Conservation (phyloP, 257 asterid species). For the Hygrophila difformis region DNA sequence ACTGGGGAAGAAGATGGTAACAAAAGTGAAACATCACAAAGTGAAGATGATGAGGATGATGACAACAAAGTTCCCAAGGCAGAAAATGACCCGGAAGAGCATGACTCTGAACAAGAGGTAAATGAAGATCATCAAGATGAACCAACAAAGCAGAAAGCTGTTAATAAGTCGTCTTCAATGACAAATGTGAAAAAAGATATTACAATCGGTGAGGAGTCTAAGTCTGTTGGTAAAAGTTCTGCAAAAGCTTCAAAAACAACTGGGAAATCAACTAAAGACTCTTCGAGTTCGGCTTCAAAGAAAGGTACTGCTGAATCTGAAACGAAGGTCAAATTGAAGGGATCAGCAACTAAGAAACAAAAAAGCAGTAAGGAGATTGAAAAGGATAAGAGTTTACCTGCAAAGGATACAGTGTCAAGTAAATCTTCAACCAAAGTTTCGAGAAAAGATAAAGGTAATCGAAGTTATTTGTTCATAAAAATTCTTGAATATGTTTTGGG, state of each 20-base stretch:
- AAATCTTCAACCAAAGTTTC: slow-evolving; percentile 35
- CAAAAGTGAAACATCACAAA: slow-evolving; percentile 34
- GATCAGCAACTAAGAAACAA: slow-evolving; percentile 35
- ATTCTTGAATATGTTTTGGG: too few species aligned
- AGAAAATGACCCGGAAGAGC: slow-evolving; percentile 45
- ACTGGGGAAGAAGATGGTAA: slow-evolving; percentile 43
- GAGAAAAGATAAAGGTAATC: slow-evolving; percentile 41
- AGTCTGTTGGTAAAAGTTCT: too few species aligned
- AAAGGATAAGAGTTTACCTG: slow-evolving; percentile 25
- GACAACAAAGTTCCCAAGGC: slow-evolving; percentile 27
- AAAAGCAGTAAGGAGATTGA: slow-evolving; percentile 20
- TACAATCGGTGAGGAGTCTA: too few species aligned
- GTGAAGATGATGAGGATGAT: slow-evolving; percentile 36
- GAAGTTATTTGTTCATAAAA: too few species aligned
- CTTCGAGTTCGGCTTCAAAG: slow-evolving; percentile 41
- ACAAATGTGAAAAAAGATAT: slow-evolving; percentile 19
- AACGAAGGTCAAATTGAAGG: slow-evolving; percentile 29
- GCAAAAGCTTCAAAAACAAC: slow-evolving; percentile 31
- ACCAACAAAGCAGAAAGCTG: slow-evolving; percentile 28
- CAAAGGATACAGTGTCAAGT: slow-evolving; percentile 35
- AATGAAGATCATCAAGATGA: slow-evolving; percentile 37
- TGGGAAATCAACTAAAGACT: slow-evolving; percentile 34
- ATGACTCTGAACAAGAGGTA: slow-evolving; percentile 26
- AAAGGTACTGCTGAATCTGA: slow-evolving; percentile 41
- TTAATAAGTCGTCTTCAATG: slow-evolving; percentile 37